Conservation (phyloP, 2,329 filamentous ascomycete species). For the Ascochyta fabae region DNA sequence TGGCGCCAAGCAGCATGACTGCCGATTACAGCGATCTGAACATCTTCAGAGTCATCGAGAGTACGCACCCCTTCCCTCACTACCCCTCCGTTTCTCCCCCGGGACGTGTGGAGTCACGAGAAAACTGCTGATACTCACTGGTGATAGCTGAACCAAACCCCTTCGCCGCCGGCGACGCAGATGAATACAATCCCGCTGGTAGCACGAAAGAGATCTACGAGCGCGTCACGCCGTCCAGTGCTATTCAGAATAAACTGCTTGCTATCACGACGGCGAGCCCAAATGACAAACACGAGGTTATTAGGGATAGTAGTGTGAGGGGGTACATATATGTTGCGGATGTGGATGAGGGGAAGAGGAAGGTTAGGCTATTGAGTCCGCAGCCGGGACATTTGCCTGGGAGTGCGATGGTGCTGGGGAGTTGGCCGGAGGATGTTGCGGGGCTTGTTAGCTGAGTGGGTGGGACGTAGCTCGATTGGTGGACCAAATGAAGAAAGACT, state of each 20-base stretch:
- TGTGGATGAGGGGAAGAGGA: constrained; percentile 83
- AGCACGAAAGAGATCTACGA: constrained; percentile 58
- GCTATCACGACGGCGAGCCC: constrained; percentile 81
- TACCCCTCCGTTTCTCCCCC: neutral
- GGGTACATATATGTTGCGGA: constrained; percentile 94
- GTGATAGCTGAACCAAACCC: constrained; percentile 18
- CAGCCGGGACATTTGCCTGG: constrained; percentile 81
- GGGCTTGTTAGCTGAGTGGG: constrained; percentile 64
- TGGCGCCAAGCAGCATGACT: constrained; percentile 87
- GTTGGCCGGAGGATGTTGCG: constrained; percentile 84
- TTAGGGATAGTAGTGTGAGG: constrained; percentile 83
- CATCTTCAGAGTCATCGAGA: constrained; percentile 72
- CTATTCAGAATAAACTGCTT: constrained; percentile 70
- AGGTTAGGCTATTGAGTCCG: constrained; percentile 81
- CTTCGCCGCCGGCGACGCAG: constrained; percentile 54
- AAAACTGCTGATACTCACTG: neutral
- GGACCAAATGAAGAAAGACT: neutral
- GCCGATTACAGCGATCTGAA: constrained; percentile 77
- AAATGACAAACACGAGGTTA: constrained; percentile 71
- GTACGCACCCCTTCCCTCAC: constrained; percentile 42
- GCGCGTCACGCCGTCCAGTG: constrained; percentile 62
- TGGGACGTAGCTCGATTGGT: neutral
- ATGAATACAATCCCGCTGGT: constrained; percentile 55
- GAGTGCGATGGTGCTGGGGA: constrained; percentile 81
- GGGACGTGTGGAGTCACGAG: neutral